Base-by-base conservation (phyloP, 352 stramenopile genomes). In the Phytophthora sojae region DNA sequence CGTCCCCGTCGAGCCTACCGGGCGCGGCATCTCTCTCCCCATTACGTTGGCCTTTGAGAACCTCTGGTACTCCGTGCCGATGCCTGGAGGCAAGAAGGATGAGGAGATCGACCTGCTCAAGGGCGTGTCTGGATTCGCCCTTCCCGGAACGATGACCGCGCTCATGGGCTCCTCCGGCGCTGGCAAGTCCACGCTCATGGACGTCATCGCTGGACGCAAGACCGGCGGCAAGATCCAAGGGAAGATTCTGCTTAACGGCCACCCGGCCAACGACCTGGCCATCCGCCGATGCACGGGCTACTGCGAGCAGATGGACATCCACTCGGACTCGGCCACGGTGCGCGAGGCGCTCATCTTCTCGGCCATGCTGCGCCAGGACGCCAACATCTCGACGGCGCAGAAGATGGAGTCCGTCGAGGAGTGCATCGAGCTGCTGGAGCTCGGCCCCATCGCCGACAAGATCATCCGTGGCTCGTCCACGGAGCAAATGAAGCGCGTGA, bases 341-440 rank as follows among this genome's bases (percentile, higher is more conserved):
- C 80, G 91, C 19, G 94, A 98, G 63, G 86, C 90, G 7, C 88
- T 98, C 37, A 61, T 75, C 7, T 98, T 98, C 65, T 93, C 82
- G 44, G 91, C 94, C 3, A 86, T 86, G 47, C 64, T 98, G 29
- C 76, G 91, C 23, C 70, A 81, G 29, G 75, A 75, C 19, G 64
- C 67, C 49, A 76, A 56, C 32, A 57, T 83, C 11, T 58, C 76
- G 3, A 73, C 67, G 3, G 58, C 58, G 3, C 62, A 79, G 42
- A 83, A 83, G 63, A 63, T 75, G 42, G 76, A 65, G 19, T 73
- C 66, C 0, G 73, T 78, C 3, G 30, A 76, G n/a, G 71, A 81
- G 35, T 76, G 69, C 29, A 64, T 81, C 19, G 58, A 69, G 2
- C 44, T 81, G 47, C 61, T 81, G 29, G 69, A 76, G 50, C 42